Evolutionary conservation across 768 basidiomycete genomes (phyloP), one percentile per base, ranked within the genome.

Genomic region (Mycena indigotica): DNA sequence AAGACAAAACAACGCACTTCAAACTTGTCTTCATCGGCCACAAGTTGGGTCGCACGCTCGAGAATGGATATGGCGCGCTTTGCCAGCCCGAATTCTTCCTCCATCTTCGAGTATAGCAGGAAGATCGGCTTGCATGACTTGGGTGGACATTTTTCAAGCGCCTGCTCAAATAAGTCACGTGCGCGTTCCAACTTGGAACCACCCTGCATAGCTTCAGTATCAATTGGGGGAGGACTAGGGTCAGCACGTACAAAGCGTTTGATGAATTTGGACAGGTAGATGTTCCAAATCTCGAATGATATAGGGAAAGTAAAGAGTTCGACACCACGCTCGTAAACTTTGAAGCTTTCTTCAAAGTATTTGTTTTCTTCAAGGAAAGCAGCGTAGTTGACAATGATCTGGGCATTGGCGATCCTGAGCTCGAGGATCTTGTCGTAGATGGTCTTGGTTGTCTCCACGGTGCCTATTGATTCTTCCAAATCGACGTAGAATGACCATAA

Each of bases 401-500:
- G 97, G 3, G 97, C 96, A 69, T 98, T 99, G 15, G 97, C 97
- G 52, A 99, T 99, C 52, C 94, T 88, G 61, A 99, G 80, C 61
- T 98, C 95, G 66, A 98, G 77, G 53, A 99, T 97, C 73, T 92
- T 93, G 77, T 99, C 95, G 68, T 98, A 98, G 2, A 95, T 93
- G 0, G 81, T 83, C 72, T 98, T 98, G 1, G 96, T 81, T 0
- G 89, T 89, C 56, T 96, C 94, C 17, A 97, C 89, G 0, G 93
- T 87, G 1, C 96, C 95, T 66, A 98, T 93, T 0, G 95, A 95
- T 70, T 99, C 97, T 71, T 98, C 95, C 17, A 98, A 81, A 67
- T 99, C 97, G 64, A 96, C 90, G 69, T 96, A 98, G 78, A 97
- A 98, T 0, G 95, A 97, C 97, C 97, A 99, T 1, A 99, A 82